Conservation (phyloP, 2,329 filamentous ascomycete species). For the Microdochium paspali region DNA sequence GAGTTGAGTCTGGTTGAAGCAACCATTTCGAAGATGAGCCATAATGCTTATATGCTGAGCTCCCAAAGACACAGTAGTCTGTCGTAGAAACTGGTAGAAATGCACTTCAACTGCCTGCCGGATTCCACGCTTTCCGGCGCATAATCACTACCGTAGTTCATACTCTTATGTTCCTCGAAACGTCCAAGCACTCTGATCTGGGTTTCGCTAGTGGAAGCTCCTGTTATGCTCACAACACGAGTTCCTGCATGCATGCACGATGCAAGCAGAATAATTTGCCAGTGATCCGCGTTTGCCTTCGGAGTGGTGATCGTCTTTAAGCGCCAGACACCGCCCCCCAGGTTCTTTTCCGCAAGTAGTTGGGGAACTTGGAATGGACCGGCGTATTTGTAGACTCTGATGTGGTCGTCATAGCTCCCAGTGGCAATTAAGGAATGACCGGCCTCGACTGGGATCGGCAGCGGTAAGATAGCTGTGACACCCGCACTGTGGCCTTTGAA, state of each 20-base stretch:
- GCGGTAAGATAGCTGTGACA: constrained; percentile 75
- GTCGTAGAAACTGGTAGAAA: constrained; percentile 74
- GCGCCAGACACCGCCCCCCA: constrained; percentile 83
- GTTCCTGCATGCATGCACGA: constrained; percentile 92
- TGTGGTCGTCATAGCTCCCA: constrained; percentile 82
- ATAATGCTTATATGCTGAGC: constrained; percentile 1
- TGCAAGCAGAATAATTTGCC: constrained; percentile 50
- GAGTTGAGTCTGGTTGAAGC: too few relatives aligned
- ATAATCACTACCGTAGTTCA: constrained; percentile 86
- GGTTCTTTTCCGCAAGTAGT: constrained; percentile 52
- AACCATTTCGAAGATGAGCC: too few relatives aligned
- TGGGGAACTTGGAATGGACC: constrained; percentile 19
- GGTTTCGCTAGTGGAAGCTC: constrained; percentile 35
- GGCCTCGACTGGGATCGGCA: constrained; percentile 33
- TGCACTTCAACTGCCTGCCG: constrained; percentile 30
- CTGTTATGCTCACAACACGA: constrained; percentile 46
- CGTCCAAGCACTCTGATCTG: constrained; percentile 54
- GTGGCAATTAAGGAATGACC: constrained; percentile 58
- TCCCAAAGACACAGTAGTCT: constrained; percentile 60
- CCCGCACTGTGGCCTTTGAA: constrained; percentile 65
- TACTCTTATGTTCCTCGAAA: constrained; percentile 83
- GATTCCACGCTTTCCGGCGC: constrained; percentile 26
- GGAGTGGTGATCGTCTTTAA: constrained; percentile 49
- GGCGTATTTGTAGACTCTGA: constrained; percentile 49
- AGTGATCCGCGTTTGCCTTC: constrained; percentile 12